Evolutionary conservation across 23 red algal genomes (phyloP).

Genomic region (Gracilaria gracilis): DNA sequence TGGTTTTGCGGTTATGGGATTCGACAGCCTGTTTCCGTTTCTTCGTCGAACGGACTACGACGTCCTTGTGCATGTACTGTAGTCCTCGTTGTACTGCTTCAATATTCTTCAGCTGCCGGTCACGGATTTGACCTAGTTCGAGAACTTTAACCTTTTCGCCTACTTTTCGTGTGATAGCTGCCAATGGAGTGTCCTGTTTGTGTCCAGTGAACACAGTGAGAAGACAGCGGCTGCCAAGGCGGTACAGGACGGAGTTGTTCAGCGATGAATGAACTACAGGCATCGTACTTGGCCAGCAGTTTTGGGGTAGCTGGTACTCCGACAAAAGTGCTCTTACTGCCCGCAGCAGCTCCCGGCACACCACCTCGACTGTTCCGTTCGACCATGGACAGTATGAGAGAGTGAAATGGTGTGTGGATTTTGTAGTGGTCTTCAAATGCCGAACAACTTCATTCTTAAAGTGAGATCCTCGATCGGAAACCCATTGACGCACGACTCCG

Average conservation of each 20-base stretch:
- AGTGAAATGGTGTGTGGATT: conserved; percentile 17
- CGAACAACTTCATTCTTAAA: too few relatives aligned
- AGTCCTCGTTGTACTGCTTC: neutral
- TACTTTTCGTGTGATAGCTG: neutral
- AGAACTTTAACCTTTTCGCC: neutral
- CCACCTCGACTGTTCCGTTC: neutral
- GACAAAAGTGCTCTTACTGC: neutral
- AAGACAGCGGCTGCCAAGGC: conserved; percentile 10
- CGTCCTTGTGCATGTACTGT: neutral
- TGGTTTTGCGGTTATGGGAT: conserved; percentile 23
- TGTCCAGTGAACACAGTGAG: conserved; percentile 44
- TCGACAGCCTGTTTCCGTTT: conserved; percentile 2
- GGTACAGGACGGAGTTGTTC: conserved; percentile 42
- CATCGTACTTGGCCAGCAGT: too few relatives aligned
- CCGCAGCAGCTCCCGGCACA: neutral
- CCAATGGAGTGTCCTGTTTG: neutral
- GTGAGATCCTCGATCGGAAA: neutral
- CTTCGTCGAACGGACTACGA: conserved; percentile 9
- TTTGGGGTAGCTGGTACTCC: neutral
- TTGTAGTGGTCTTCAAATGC: too few relatives aligned
- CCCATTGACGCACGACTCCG: neutral
- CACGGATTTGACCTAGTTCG: neutral
- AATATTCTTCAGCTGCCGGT: neutral
- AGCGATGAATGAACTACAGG: neutral
- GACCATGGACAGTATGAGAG: conserved; percentile 5